Evolutionary conservation across 495 filamentous ascomycete genomes (phyloP).

Genomic region (Friedmanniomyces endolithicus): DNA sequence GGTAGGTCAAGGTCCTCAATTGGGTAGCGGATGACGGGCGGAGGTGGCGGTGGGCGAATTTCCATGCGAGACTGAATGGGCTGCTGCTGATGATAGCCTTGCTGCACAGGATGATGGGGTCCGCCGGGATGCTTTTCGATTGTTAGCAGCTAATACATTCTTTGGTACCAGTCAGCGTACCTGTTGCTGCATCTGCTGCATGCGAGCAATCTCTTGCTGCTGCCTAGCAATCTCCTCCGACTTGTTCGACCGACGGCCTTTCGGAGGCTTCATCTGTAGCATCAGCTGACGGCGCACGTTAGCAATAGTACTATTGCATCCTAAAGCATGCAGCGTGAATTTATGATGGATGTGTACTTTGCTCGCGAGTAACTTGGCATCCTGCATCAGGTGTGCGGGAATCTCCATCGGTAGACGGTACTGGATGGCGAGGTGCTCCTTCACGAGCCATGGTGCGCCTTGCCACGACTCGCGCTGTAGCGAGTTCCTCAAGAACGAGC

Average conservation of each 20-base stretch:
- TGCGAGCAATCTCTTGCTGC: constrained; percentile 11
- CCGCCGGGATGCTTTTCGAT: constrained; percentile 3
- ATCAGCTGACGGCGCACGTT: constrained; percentile 8
- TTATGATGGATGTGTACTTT: constrained; percentile 5
- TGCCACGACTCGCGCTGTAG: constrained; percentile 84
- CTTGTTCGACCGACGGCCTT: constrained; percentile 1
- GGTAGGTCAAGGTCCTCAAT: constrained; percentile 84
- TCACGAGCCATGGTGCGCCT: constrained; percentile 91
- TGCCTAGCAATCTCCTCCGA: constrained; percentile 7
- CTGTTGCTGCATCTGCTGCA: constrained; percentile 14
- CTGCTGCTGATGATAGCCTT: constrained; percentile 14
- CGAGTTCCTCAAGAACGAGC: constrained; percentile 89
- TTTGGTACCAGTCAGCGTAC: not conserved
- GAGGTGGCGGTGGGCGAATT: constrained; percentile 46
- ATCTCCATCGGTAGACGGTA: constrained; percentile 78
- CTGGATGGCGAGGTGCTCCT: constrained; percentile 65
- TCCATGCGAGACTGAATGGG: not conserved
- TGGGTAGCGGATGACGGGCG: constrained; percentile 79
- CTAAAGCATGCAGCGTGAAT: not conserved
- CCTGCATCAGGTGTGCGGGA: constrained; percentile 69
- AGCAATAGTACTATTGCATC: not conserved
- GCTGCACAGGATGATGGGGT: constrained; percentile 6
- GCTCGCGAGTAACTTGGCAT: constrained; percentile 25
- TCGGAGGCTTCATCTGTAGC: constrained; percentile 8
- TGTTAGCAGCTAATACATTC: not conserved